phyloP scores from a whole-genome alignment of 2,329 filamentous ascomycete species.

The Leptographium galeiforme region DNA sequence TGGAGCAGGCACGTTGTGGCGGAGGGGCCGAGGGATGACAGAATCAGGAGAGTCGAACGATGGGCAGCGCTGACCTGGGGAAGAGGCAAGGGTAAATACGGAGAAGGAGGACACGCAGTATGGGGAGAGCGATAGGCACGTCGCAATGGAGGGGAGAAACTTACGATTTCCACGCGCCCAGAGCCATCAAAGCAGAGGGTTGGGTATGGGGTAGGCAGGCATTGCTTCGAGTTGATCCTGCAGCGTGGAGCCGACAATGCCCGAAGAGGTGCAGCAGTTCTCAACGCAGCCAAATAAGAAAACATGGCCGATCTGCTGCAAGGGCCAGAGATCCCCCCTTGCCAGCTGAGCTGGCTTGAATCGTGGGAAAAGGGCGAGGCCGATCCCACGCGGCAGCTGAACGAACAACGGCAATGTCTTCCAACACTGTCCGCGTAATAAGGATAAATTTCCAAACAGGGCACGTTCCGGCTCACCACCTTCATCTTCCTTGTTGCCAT shows the following conservation, averaged over 20 bases:
- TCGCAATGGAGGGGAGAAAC: neutral
- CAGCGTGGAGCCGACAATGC: neutral
- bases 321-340: no score
- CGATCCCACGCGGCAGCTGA: no score
- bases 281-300: no score
- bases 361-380: no score
- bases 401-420: no score
- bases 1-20: neutral
- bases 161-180: conserved; percentile 1
- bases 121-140: neutral
- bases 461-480: no score
- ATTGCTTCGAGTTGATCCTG: neutral
- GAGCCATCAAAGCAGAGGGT: neutral
- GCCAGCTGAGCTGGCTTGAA: no score
- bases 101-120: neutral
- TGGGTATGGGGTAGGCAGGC: neutral
- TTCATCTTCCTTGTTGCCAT: no score
- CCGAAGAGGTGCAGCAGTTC: neutral
- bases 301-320: no score
- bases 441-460: no score
- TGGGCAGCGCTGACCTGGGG: neutral
- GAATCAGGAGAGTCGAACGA: neutral
- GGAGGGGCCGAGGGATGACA: neutral
- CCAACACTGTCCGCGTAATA: no score
- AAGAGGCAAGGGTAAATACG: neutral